phyloP scores from a whole-genome alignment of 106 monocot species.

The Allium sativum region DNA sequence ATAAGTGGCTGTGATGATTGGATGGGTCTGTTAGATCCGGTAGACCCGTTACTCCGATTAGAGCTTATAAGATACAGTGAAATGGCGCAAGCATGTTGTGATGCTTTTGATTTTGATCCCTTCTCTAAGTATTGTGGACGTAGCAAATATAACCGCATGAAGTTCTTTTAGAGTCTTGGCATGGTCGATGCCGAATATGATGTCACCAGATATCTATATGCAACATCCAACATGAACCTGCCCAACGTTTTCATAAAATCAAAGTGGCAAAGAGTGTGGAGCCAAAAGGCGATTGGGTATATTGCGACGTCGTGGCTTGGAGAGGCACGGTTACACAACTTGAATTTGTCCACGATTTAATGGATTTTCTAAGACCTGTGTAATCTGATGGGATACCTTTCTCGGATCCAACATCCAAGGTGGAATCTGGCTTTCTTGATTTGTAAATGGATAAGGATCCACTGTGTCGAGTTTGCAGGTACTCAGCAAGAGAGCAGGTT shows the following conservation, averaged over 20 bases:
- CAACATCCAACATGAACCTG: no score
- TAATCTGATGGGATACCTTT: conserved; percentile 41
- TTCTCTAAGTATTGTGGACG: no score
- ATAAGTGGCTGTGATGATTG: no score
- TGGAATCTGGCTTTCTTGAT: conserved; percentile 60
- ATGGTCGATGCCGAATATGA: no score
- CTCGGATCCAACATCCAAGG: conserved; percentile 43
- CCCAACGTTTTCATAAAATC: conserved; percentile 39
- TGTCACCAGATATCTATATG: conserved; percentile 74
- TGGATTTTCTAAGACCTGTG: conserved; percentile 51
- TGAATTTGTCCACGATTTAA: conserved; percentile 67
- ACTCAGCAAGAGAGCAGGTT: conserved; percentile 36
- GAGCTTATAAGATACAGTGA: no score
- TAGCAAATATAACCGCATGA: conserved; percentile 46
- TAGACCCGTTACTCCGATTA: conserved; percentile 61
- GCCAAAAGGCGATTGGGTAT: conserved; percentile 75
- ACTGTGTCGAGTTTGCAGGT: conserved; percentile 60
- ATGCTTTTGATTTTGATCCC: no score
- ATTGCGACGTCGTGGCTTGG: conserved; percentile 74
- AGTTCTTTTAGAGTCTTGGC: conserved; percentile 37
- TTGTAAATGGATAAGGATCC: conserved; percentile 54
- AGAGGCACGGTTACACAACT: conserved; percentile 67
- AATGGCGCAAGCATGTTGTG: no score
- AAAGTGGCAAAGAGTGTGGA: conserved; percentile 28
- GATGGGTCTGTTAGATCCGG: conserved; percentile 63